Conservation (phyloP, 2,329 filamentous ascomycete species). For the Cladobotryum protrusum region DNA sequence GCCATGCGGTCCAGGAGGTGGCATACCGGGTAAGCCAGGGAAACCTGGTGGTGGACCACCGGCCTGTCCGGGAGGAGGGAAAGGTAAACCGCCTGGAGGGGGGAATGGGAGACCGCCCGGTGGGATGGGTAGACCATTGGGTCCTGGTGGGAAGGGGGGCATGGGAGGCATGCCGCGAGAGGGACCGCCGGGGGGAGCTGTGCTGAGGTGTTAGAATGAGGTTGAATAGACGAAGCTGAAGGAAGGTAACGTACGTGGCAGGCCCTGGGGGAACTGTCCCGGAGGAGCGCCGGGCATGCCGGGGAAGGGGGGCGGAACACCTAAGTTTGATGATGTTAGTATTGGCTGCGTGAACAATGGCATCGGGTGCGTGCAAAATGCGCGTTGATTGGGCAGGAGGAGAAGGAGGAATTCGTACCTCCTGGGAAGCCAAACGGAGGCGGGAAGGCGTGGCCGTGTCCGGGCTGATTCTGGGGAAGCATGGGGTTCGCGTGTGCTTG, state of each 20-base stretch:
- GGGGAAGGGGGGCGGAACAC: conserved; percentile 54
- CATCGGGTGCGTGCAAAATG: background rate
- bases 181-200: conserved; percentile 43
- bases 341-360: background rate
- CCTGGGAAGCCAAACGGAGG: conserved; percentile 60
- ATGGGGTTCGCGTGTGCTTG: conserved; percentile 82
- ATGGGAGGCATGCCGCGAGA: conserved; percentile 41
- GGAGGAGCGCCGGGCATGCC: conserved; percentile 40
- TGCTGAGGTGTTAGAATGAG: conserved; percentile 20
- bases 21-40: conserved; percentile 31
- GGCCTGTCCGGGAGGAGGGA: conserved; percentile 19
- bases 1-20: conserved; percentile 35
- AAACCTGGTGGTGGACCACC: conserved; percentile 23
- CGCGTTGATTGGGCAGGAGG: too few species aligned
- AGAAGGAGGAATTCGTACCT: conserved; percentile 31
- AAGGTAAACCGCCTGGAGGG: conserved; percentile 30
- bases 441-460: conserved; percentile 37
- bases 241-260: conserved; percentile 45
- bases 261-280: conserved; percentile 33
- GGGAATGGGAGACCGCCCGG: conserved; percentile 4
- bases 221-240: background rate
- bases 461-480: conserved; percentile 63
- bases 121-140: conserved; percentile 26
- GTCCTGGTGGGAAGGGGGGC: conserved; percentile 38
- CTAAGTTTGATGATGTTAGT: conserved; percentile 20